Percentiles rank a stretch among this genome's conserved stretches.
Conservation (phyloP, 805 yeast genomes). For the Ogataea populi-albae region DNA sequence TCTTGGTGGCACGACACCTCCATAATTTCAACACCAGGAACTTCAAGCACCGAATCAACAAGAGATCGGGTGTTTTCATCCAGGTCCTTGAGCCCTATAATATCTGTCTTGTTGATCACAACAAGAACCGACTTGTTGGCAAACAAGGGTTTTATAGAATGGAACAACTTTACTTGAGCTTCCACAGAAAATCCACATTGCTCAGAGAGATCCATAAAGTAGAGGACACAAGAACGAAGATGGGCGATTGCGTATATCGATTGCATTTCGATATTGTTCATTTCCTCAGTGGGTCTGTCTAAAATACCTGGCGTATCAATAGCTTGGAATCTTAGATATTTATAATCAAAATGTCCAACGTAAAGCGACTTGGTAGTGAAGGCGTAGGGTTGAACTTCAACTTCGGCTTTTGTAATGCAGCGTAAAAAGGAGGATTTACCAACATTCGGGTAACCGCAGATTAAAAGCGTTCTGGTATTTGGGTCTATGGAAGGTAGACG, state of each 20-base stretch:
- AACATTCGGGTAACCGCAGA: conserved; percentile 99
- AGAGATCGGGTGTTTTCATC: conserved; percentile 70
- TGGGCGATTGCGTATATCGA: conserved; percentile 98
- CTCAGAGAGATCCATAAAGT: conserved; percentile 98
- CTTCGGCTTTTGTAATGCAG: conserved; percentile 96
- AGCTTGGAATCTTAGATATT: conserved; percentile 96
- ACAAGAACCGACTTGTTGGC: conserved; percentile 96
- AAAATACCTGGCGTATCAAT: conserved; percentile 99
- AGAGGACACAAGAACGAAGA: conserved; percentile 90
- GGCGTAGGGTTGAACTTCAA: conserved; percentile 98
- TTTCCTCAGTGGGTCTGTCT: conserved; percentile 98
- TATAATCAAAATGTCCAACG: conserved; percentile 98
- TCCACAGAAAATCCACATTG: conserved; percentile 98
- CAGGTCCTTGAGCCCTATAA: conserved; percentile 80
- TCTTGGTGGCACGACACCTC: conserved; percentile 90
- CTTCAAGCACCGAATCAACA: conserved; percentile 59
- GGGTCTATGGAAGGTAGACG: conserved; percentile 98
- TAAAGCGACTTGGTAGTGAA: conserved; percentile 96
- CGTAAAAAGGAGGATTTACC: conserved; percentile 95
- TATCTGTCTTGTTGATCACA: conserved; percentile 93
- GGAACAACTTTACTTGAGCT: conserved; percentile 95
- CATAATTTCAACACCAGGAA: conserved; percentile 88
- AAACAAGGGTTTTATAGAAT: conserved; percentile 93
- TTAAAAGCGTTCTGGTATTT: conserved; percentile 93
- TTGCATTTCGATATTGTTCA: conserved; percentile 99